Evolutionary conservation across 495 filamentous ascomycete species (phyloP), one percentile per base, ranked within the genome.

Genomic region (Penicillium roqueforti): DNA sequence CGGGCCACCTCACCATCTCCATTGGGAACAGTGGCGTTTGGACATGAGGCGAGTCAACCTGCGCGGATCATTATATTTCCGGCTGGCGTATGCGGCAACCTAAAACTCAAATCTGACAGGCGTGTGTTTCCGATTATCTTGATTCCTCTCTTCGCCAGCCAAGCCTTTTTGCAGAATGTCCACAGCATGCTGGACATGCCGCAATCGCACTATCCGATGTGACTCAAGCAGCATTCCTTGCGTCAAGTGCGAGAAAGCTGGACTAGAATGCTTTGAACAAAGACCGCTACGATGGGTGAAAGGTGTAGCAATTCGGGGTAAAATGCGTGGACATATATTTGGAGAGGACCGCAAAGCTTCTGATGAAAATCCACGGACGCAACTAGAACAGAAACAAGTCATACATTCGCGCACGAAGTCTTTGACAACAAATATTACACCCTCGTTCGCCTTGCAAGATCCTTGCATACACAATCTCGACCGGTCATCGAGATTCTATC

Each of bases 161-260:
- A 6, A 9, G 28, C 1, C 9, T 10, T 7, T 18, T 20, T 19
- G 22, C 36, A 40, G 0, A 40, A 40, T 40, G 37, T 19, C 2
- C 20, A 19, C 29, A 22, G 10, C 72, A 37, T 80, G 77, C 54
- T 77, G 78, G 57, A 76, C 73, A 62, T 80, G 81, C 55, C 80
- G 79, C 4, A 72, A 68, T 1, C 75, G 76, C 51, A 75, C 77
- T 19, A 70, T 78, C 9, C 76, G 79, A 43, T 83, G 81, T 57
- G 81, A 83, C 53, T 59, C 31, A 13, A 62, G 65, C 13, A 13
- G 37, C 11, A 32, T 16, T 0, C 68, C 68, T 16, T 71, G 68
- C 37, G 39, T 25, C 3, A 71, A 71, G 54, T 71, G 68, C 28
- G 29, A 59, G 22, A 71, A 71, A 29, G 78, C 77, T 1, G 59